Evolutionary conservation across 1,284 basidiomycete genomes (phyloP).

Genomic region (Puccinia coronata): DNA sequence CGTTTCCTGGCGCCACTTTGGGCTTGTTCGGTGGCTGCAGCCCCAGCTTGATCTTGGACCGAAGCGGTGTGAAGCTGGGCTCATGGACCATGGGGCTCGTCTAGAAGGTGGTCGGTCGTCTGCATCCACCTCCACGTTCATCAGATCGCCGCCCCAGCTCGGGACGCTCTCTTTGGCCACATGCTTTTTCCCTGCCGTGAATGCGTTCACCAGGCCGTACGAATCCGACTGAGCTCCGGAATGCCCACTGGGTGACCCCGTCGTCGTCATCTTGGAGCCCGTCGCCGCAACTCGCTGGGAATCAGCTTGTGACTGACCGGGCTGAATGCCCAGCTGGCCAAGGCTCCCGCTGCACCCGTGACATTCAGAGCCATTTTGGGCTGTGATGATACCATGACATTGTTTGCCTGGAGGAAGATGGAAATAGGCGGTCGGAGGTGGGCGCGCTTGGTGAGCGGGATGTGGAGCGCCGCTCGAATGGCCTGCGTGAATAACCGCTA

Average conservation of each 20-base stretch:
- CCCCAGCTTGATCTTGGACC: slow-evolving; percentile 37
- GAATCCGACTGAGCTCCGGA: slow-evolving; percentile 46
- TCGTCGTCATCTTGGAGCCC: slow-evolving; percentile 64
- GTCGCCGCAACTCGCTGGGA: slow-evolving; percentile 28
- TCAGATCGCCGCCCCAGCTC: slow-evolving; percentile 71
- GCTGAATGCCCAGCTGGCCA: slow-evolving; percentile 93
- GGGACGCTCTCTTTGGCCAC: slow-evolving; percentile 63
- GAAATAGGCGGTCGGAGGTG: no score
- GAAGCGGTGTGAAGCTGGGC: slow-evolving; percentile 43
- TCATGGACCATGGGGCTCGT: slow-evolving; percentile 35
- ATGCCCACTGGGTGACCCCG: slow-evolving; percentile 64
- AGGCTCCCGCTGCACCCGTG: no score
- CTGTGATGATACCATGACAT: no score
- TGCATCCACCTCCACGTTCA: slow-evolving; percentile 84
- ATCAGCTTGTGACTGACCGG: slow-evolving; percentile 64
- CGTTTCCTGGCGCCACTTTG: not conserved
- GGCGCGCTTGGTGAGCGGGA: no score
- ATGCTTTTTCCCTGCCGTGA: slow-evolving; percentile 51
- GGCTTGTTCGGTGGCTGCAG: slow-evolving; percentile 7
- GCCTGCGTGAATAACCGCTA: no score
- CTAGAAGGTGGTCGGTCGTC: slow-evolving; percentile 71
- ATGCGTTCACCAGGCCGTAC: not conserved
- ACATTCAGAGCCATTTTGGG: no score
- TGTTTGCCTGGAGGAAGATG: no score
- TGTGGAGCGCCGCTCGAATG: no score